Evolutionary conservation across 2,329 filamentous ascomycete genomes (phyloP), one percentile per base, ranked within the genome.

Genomic region (Ascochyta lentis): DNA sequence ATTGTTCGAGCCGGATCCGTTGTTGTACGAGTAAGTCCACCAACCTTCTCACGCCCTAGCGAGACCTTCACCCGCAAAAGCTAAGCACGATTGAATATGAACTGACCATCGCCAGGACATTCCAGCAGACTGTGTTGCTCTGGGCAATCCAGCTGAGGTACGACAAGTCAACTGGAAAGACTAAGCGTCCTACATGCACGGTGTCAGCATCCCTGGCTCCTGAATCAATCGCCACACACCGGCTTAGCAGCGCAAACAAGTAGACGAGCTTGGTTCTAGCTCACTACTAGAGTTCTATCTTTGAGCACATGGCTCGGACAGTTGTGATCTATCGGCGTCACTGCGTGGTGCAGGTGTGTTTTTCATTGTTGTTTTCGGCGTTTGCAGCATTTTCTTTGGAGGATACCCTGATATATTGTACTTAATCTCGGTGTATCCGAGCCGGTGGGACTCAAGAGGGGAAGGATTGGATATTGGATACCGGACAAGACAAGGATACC

Each of bases 1-100:
- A 81, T 81, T 15, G 77, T 86, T 37, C 79, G 79, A 37, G 80
- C 83, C 23, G 83, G 83, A 6, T 82, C 81, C 13, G 79, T 86
- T 24, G 83, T 86, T 31, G 83, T 80, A 35, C 78, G 76, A 58
- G 83, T 85, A 75, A 73, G 81, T 76, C 6, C 22, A 38, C 12
- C 6, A 3, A 19, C 15, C 12, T 7, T 16, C 8, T 16, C 33
- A 16, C 16, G 6, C 10, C 3, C 10, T 15, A 31, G 29, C 12
- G 29, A 12, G 4, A 5, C 29, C 12, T 31, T 3, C 12, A 31
- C 10, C 9, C 12, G 12, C 10, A 13, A 5, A 15, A 13, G 10
- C 4, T 4, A 15, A 27, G 6, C 15, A 23, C 12, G 7, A 4
- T 13, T 42, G 15, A 39, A 22, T 13, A 10, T 12, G n/a, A 24